A percentile compares a stretch with the other conserved stretches of the same genome.
Evolutionary conservation across 768 basidiomycete species (phyloP).

Genomic region (Collybia mongolica): DNA sequence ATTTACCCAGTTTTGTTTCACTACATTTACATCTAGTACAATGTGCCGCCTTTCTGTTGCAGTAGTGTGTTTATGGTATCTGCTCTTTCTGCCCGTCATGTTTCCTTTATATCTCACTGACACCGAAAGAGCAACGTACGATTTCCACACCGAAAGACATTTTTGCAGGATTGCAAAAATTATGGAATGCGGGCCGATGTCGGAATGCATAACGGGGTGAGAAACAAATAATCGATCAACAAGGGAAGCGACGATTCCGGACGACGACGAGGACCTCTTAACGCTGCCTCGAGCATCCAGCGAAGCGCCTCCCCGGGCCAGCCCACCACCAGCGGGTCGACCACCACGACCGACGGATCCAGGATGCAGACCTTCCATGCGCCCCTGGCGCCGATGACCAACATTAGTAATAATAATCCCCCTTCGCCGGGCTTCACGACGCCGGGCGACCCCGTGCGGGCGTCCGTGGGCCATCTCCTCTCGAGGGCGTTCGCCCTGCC

Average conservation of each 20-base stretch:
- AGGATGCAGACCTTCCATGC: slow-evolving; percentile 1
- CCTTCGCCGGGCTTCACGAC: slow-evolving; percentile 9
- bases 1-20: neutral
- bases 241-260: neutral
- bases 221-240: neutral
- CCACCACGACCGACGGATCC: too few relatives aligned
- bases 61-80: neutral
- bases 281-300: neutral
- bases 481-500: slow-evolving; percentile 65
- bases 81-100: neutral
- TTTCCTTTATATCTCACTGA: slow-evolving; percentile 6
- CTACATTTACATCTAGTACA: too few relatives aligned
- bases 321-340: too few relatives aligned
- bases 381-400: slow-evolving; percentile 17
- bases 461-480: slow-evolving; percentile 69
- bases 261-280: neutral
- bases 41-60: slow-evolving; percentile 1
- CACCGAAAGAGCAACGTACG: slow-evolving; percentile 26
- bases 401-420: neutral
- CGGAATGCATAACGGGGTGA: neutral
- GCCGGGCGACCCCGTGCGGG: slow-evolving; percentile 49
- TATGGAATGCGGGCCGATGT: neutral
- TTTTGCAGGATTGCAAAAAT: slow-evolving; percentile 10
- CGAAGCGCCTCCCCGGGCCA: neutral
- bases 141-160: slow-evolving; percentile 5